Conservation (phyloP, 768 basidiomycete species). For the Tulasnella sp. region DNA sequence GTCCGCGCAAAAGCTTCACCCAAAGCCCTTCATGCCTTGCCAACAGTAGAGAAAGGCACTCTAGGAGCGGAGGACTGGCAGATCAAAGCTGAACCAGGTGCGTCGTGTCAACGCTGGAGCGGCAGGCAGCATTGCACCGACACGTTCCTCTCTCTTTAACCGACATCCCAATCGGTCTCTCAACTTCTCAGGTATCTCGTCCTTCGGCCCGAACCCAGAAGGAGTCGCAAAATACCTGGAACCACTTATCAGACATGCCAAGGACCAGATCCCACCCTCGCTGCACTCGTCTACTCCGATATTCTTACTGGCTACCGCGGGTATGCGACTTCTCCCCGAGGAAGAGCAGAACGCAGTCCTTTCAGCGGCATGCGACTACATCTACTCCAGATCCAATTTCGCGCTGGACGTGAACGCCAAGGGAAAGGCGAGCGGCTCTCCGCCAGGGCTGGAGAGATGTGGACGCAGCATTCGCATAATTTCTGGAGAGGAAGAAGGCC, state of each 20-base stretch:
- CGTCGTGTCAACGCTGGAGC: constrained; percentile 37
- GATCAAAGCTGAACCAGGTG: constrained; percentile 89
- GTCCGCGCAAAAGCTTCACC: constrained; percentile 39
- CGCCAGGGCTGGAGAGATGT: constrained; percentile 71
- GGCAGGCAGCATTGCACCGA: background rate
- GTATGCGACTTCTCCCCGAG: constrained; percentile 83
- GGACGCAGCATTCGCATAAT: constrained; percentile 92
- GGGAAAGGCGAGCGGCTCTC: constrained; percentile 27
- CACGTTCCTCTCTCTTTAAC: background rate
- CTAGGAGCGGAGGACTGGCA: constrained; percentile 79
- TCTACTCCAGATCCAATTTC: constrained; percentile 73
- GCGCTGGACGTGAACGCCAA: constrained; percentile 52
- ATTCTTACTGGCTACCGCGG: constrained; percentile 93
- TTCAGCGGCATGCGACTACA: constrained; percentile 69
- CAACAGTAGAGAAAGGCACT: constrained; percentile 90
- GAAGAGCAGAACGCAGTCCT: constrained; percentile 69
- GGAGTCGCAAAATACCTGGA: constrained; percentile 70
- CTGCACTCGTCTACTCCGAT: constrained; percentile 80
- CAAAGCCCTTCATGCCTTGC: constrained; percentile 46
- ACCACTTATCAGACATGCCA: constrained; percentile 80
- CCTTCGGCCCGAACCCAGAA: constrained; percentile 65
- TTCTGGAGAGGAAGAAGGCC: constrained; percentile 95
- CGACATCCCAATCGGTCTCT: background rate
- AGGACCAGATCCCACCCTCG: constrained; percentile 79
- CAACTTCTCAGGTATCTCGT: constrained; percentile 68